Conservation (phyloP, 2,329 filamentous ascomycete genomes). For the Fusarium agapanthi region DNA sequence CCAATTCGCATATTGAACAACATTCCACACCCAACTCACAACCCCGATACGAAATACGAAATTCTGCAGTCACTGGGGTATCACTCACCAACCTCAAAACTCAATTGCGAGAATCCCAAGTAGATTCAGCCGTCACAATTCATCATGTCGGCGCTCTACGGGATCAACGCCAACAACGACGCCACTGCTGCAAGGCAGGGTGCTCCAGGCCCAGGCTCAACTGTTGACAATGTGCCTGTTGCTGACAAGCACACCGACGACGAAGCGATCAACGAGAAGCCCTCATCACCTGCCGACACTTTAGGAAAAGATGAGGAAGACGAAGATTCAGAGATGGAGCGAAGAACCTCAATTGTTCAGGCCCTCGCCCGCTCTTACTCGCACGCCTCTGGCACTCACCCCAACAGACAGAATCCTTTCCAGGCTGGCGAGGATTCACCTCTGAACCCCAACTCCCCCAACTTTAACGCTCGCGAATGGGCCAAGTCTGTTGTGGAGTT, state of each 20-base stretch:
- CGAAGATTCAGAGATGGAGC: slow-evolving; percentile 55
- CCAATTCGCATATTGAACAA: slow-evolving; percentile 2
- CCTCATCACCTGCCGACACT: slow-evolving; percentile 41
- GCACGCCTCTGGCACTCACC: slow-evolving; percentile 51
- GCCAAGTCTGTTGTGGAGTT: slow-evolving; percentile 66
- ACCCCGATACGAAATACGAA: not conserved
- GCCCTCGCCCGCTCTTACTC: slow-evolving; percentile 66
- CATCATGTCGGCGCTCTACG: slow-evolving; percentile 37
- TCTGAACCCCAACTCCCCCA: slow-evolving; percentile 61
- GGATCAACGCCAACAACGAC: slow-evolving; percentile 56
- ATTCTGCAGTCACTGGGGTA: slow-evolving; percentile 3
- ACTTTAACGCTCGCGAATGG: slow-evolving; percentile 67
- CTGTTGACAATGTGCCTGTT: slow-evolving; percentile 29
- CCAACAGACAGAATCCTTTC: slow-evolving; percentile 59
- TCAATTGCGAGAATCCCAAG: slow-evolving; percentile 30
- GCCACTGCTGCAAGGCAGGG: slow-evolving; percentile 55
- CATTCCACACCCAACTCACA: not conserved
- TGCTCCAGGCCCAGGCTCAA: slow-evolving; percentile 45
- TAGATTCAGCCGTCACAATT: slow-evolving; percentile 18
- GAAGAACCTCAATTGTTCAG: slow-evolving; percentile 62
- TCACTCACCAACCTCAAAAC: not conserved
- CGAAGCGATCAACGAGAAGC: slow-evolving; percentile 38
- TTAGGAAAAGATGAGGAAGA: slow-evolving; percentile 45
- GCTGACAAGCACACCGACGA: slow-evolving; percentile 49
- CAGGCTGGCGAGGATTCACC: slow-evolving; percentile 57